Evolutionary conservation across 345 rosid genomes (phyloP).

Genomic region (Corchorus olitorius): DNA sequence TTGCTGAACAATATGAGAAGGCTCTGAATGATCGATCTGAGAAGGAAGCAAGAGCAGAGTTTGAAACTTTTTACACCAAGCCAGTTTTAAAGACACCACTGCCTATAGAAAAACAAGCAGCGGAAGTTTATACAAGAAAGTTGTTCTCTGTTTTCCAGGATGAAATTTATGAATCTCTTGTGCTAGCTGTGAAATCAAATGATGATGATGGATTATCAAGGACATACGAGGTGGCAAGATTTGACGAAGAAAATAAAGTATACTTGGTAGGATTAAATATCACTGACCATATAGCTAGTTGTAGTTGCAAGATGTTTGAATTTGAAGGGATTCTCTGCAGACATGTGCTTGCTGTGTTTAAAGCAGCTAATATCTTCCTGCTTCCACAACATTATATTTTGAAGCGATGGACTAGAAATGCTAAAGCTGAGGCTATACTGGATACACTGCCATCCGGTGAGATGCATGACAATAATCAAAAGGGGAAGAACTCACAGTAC

Average conservation of each 20-base stretch:
- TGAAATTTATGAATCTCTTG: constrained; percentile 38
- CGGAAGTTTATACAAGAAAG: constrained; percentile 31
- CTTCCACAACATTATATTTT: constrained; percentile 37
- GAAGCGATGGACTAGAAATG: constrained; percentile 34
- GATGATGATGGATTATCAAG: constrained; percentile 21
- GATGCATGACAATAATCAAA: constrained; percentile 18
- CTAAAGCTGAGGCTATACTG: constrained; percentile 28
- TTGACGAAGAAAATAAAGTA: constrained; percentile 31
- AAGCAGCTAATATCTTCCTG: constrained; percentile 21
- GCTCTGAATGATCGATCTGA: constrained; percentile 31
- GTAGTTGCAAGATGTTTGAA: constrained; percentile 39
- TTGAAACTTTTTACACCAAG: constrained; percentile 34
- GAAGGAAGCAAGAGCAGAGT: constrained; percentile 30
- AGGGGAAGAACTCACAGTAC: constrained; percentile 26
- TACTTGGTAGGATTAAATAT: constrained; percentile 23
- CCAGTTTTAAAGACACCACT: constrained; percentile 35
- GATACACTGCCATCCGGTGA: constrained; percentile 20
- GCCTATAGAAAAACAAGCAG: constrained; percentile 43
- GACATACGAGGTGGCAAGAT: constrained; percentile 31
- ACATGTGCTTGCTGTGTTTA: constrained; percentile 35
- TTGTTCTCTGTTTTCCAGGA: constrained; percentile 33
- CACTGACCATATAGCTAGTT: constrained; percentile 26
- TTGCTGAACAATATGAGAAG: constrained; percentile 34
- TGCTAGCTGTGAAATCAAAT: constrained; percentile 29
- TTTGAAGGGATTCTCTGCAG: constrained; percentile 39